These are phyloP conservation scores for Hymenoscyphus fraxineus DNA, from an alignment of 2,329 filamentous ascomycete genomes.

Conservation along the genomic window DNA sequence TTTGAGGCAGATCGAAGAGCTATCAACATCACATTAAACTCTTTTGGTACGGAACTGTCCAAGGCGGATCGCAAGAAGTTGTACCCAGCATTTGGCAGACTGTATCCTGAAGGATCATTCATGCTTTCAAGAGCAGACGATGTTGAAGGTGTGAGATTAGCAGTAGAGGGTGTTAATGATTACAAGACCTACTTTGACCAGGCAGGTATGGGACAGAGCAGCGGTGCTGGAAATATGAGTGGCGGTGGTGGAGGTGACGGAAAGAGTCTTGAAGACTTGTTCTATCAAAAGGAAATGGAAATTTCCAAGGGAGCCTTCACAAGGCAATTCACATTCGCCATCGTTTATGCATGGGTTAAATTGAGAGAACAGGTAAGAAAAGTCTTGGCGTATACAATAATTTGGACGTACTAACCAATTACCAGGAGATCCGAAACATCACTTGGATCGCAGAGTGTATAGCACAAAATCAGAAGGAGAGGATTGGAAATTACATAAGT, in stretches of 20 bases:
- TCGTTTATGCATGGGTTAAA: slow-evolving; percentile 98
- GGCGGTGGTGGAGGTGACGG: slow-evolving; percentile 76
- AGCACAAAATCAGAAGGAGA: slow-evolving; percentile 98
- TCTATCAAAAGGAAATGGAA: slow-evolving; percentile 99
- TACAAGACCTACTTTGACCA: slow-evolving; percentile 97
- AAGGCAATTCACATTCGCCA: slow-evolving; percentile 88
- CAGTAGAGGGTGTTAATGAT: slow-evolving; percentile 87
- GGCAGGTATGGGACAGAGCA: slow-evolving; percentile 72
- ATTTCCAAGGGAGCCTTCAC: slow-evolving; percentile 94
- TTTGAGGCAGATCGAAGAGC: slow-evolving; percentile 95
- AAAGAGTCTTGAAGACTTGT: slow-evolving; percentile 92
- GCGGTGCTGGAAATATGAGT: slow-evolving; percentile 77
- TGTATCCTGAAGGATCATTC: slow-evolving; percentile 90
- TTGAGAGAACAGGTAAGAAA: slow-evolving; percentile 83
- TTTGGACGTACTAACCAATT: slow-evolving; percentile 33
- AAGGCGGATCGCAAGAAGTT: slow-evolving; percentile 95
- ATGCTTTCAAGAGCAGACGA: slow-evolving; percentile 96
- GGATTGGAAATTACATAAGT: slow-evolving; percentile 98
- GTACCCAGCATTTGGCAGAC: slow-evolving; percentile 84
- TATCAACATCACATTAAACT: slow-evolving; percentile 99
- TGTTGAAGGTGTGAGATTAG: slow-evolving; percentile 86
- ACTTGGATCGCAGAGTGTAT: slow-evolving; percentile 99
- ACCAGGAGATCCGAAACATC: slow-evolving; percentile 96
- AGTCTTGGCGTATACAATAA: slow-evolving; percentile 10
- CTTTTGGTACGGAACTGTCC: slow-evolving; percentile 90